Evolutionary conservation across 257 asterid genomes (phyloP), one percentile per base, ranked within the genome.

Genomic region (Plectranthus barbatus): DNA sequence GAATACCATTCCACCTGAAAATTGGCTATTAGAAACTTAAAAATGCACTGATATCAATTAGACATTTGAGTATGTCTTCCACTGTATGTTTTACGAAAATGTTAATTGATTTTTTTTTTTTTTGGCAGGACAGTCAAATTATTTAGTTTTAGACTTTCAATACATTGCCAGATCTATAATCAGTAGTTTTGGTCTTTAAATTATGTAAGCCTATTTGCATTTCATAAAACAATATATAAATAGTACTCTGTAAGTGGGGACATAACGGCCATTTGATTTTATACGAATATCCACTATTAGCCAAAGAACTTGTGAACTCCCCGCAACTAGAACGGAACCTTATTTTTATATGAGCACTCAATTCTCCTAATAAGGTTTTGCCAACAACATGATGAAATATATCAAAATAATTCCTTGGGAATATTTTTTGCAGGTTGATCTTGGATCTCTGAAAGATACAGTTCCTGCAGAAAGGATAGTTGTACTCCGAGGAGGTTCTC

Each of bases 381-480:
- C 40, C 10, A 33, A 23, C 47, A 55, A 29, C 23, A 46, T 49
- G 26, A 58, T 3, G 9, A 8, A 52, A 33, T 13, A 15, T 24
- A 9, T 13, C 14, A 17, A 5, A 7, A 46, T 44, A 66, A 46
- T 61, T 26, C 44, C 34, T 70, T 14, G 50, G 19, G 18, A 63
- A 47, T 18, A 11, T 40, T 69, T 34, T 66, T 66, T 76, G 18
- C 77, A 92, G 99, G 93, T 93, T 71, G 95, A 93, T 81, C 92
- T 93, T 53, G 86, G 83, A 57, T 83, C 97, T 63, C 78, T 93
- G 33, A 86, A 82, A 83, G 99, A 93, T 76, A 93, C 99, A 10
- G 91, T 93, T 63, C 97, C 99, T n/a, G 74, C 82, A 49, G 99
- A 93, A 76, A 80, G 88, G 81, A 75, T 87, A 39, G 95, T 87